Base-by-base conservation (phyloP, 75 land plant genomes). In the Picea glauca region DNA sequence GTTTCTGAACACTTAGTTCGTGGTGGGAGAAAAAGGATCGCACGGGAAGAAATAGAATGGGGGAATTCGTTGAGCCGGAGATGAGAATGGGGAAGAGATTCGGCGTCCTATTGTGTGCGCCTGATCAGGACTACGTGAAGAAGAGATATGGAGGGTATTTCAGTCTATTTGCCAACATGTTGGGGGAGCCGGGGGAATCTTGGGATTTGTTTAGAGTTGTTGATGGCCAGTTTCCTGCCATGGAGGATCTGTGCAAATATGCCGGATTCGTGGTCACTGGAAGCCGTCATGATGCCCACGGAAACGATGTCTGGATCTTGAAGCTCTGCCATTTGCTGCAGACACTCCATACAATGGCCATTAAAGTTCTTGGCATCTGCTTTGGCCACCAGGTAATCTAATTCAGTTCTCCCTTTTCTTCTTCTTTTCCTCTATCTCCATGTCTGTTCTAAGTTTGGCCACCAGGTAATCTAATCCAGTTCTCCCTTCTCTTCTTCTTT, bases 231-330 rank as follows among this genome's bases (percentile, higher is more conserved):
- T 90, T 93, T 62, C 96, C 96, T 0, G 61, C 40, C 12, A 50
- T 72, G n/a, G 81, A 83, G 12, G 88, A 88, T 9, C 78, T 93
- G 30, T 70, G 77, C 12, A 76, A 81, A 20, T 91, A 91, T 68
- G 82, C 87, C 30, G 94, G 96, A 9, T 93, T 91, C 74, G 83
- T 93, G 8, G 40, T 93, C n/a, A 89, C 87, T 58, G 96, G 96
- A 17, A 93, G 96, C 80, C 79, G 85, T 6, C 50, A 79, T 59
- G 96, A 93, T 68, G 94, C 96, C n/a, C 89, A 89, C 73, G 94
- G 94, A 0, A 58, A 86, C 63, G 90, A 90, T 23, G 18, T 62
- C 13, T 93, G 92, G 96, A 83, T 93, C 54, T 54, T 83, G 13
- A 73, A 79, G 74, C 96, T 93, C 14, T 88, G 91, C 77, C 64